A percentile compares a stretch with the other conserved stretches of the same genome.
These are phyloP conservation scores for Apiospora kogelbergensis DNA, from an alignment of 2,329 filamentous ascomycete species.

Conservation along the genomic window DNA sequence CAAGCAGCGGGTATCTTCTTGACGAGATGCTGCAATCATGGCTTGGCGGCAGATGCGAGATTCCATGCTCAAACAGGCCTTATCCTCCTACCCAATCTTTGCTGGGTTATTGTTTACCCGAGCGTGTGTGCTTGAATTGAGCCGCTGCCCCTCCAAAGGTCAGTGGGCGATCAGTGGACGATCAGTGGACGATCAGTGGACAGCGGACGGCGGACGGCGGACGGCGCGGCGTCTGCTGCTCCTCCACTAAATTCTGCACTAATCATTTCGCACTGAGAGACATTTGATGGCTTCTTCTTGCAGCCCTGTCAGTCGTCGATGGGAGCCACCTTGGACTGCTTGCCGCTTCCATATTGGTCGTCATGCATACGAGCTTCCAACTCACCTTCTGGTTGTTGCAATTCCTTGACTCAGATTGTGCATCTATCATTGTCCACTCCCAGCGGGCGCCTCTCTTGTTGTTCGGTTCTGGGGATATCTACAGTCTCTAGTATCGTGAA, in stretches of 20 bases:
- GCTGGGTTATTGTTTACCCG: constrained; percentile 5
- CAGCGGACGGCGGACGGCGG: neutral
- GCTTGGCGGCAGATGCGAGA: neutral
- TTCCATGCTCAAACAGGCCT: neutral
- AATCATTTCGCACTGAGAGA: neutral
- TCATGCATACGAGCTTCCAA: neutral
- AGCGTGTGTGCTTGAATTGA: neutral
- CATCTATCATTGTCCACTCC: neutral
- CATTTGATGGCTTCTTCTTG: neutral
- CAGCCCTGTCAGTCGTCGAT: neutral
- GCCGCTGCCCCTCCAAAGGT: neutral
- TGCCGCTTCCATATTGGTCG: neutral
- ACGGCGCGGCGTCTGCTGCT: neutral
- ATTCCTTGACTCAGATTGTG: neutral
- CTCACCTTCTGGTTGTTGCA: neutral
- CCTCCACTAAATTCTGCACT: neutral
- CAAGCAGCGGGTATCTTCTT: neutral
- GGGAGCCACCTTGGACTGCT: neutral
- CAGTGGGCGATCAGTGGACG: too few species aligned
- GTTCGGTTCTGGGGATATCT: neutral
- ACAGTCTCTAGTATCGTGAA: neutral
- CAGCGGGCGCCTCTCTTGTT: neutral
- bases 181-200: neutral
- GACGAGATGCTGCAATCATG: neutral
- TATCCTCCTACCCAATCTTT: neutral